Base-by-base conservation (phyloP, 441 rosid species). In the Gossypium lobatum region DNA sequence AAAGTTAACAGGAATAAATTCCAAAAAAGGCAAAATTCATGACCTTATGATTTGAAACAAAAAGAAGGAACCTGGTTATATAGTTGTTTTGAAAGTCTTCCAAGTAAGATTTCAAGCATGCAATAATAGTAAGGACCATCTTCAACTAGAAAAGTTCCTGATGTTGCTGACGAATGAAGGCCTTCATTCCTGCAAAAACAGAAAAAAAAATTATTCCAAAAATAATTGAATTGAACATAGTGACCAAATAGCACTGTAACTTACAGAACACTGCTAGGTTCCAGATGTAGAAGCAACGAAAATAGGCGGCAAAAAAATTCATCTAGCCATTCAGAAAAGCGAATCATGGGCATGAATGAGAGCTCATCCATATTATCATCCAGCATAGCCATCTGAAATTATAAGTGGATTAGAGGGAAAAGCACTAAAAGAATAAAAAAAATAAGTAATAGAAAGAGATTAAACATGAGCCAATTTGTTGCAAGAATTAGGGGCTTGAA, bases 41-140 rank as follows among this genome's bases (percentile, higher is more conserved):
- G 58, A 79, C 71, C 57, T 65, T 21, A 71, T 55, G 73, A 74
- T 60, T 64, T 66, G 50, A 74, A 78, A 48, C 74, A 74, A 69
- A 42, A 58, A 85, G 67, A 31, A 48, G 57, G 80, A 75, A 88
- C 99, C 98, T 93, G 99, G 77, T 78, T 85, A 82, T 88, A 96
- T 52, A 96, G 85, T 34, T 98, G 85, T 80, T 86, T 91, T 37
- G 99, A 92, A 64, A 93, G 88, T 81, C 95, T 88, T 71, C 99
- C 99, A 69, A 96, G 91, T 82, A 96, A 86, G 71, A 93, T 89
- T 87, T 96, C 99, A 72, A 96, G 97, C 98, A 93, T 93, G 85
- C 98, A 96, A 82, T 88, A 96, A 84, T 93, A 96, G 78, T 87
- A 89, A 61, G 98, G 99, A 76, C 99, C 97, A 77, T 96, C 99